A percentile compares a stretch with the other conserved stretches of the same genome.
Evolutionary conservation across 2,329 filamentous ascomycete species (phyloP).

Genomic region (Sarocladiaceae sp.): DNA sequence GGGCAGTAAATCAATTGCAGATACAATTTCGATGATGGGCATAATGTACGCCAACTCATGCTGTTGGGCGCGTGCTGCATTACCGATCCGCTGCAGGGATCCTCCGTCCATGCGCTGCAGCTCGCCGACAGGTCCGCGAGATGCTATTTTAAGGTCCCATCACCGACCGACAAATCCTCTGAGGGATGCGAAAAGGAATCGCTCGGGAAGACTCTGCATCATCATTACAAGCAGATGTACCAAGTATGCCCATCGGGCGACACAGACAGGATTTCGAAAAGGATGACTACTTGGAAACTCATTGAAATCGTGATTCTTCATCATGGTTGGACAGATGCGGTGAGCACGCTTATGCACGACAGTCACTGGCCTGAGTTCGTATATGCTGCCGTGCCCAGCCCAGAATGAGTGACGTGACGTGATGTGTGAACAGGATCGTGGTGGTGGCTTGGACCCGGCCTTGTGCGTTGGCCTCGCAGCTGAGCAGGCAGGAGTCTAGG

Average conservation of each 20-base stretch:
- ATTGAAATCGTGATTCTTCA: neutral
- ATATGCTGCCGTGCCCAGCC: neutral
- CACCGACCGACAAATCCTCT: neutral
- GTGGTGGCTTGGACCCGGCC: neutral
- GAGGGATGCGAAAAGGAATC: no score
- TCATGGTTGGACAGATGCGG: neutral
- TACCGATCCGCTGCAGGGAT: neutral
- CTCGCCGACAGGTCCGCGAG: neutral
- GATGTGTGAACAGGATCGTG: neutral
- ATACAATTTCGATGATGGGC: no score
- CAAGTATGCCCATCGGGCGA: no score
- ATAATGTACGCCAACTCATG: no score
- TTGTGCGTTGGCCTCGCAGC: neutral
- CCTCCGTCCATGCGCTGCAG: no score
- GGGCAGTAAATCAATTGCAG: no score
- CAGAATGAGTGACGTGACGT: neutral
- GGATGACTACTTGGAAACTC: neutral
- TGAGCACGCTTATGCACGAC: neutral
- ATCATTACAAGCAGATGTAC: no score
- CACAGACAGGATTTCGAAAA: neutral
- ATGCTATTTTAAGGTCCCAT: neutral
- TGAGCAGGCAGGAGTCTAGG: neutral
- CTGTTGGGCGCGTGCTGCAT: neutral
- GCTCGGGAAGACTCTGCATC: no score
- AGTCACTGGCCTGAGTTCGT: neutral